Conservation (phyloP, 2,329 filamentous ascomycete species). For the Dothideomycetes sp. region DNA sequence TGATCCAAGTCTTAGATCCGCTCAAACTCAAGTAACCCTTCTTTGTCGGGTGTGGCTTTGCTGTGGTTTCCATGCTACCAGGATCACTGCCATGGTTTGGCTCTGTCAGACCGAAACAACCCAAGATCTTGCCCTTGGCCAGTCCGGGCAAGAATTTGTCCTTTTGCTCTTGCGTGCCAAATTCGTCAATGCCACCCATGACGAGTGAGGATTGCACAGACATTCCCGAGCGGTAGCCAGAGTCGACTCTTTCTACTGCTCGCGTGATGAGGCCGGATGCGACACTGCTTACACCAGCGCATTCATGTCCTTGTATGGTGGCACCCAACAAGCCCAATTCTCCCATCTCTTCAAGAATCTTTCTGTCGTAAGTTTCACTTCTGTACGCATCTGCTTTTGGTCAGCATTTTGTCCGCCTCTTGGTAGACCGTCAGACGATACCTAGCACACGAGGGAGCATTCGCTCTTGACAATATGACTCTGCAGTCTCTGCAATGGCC, state of each 20-base stretch:
- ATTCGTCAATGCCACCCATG: conserved; percentile 87
- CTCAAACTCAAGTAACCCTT: conserved; percentile 71
- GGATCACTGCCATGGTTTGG: conserved; percentile 90
- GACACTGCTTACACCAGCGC: conserved; percentile 78
- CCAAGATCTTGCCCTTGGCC: conserved; percentile 72
- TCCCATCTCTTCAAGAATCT: conserved; percentile 85
- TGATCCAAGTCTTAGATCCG: conserved; percentile 91
- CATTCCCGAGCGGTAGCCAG: conserved; percentile 85
- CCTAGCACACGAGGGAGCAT: conserved; percentile 78
- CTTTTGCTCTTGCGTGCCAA: conserved; percentile 79
- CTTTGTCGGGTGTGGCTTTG: conserved; percentile 75
- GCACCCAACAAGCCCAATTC: conserved; percentile 81
- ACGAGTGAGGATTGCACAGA: conserved; percentile 87
- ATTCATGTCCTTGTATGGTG: conserved; percentile 78
- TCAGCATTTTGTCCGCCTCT: conserved; percentile 9
- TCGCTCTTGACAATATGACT: conserved; percentile 87
- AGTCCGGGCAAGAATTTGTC: conserved; percentile 71
- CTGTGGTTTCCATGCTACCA: conserved; percentile 79
- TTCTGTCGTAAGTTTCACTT: conserved; percentile 75
- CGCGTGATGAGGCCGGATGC: conserved; percentile 84
- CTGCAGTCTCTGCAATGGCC: conserved; percentile 81
- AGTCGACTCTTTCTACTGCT: conserved; percentile 84
- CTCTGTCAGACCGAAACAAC: conserved; percentile 84
- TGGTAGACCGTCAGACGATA: conserved; percentile 32
- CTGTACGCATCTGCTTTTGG: conserved; percentile 62